phyloP scores from a whole-genome alignment of 352 stramenopile species.

The Phytophthora syringae region DNA sequence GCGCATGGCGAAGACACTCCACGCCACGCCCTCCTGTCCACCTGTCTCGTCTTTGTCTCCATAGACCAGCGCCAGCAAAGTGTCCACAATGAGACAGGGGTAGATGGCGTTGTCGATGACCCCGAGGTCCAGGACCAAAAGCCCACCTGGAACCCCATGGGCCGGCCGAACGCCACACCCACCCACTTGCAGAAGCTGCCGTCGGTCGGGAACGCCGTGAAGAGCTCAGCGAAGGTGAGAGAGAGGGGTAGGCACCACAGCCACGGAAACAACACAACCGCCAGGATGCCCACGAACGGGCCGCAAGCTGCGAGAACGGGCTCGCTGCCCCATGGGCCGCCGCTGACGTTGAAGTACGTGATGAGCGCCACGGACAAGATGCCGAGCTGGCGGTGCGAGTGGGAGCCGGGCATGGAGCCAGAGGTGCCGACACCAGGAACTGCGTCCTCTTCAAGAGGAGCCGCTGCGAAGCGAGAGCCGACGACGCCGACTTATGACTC shows the following conservation, averaged over 20 bases:
- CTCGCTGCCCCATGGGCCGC: constrained; percentile 73
- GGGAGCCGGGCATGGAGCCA: constrained; percentile 57
- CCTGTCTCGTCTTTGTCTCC: constrained; percentile 33
- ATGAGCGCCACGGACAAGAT: constrained; percentile 78
- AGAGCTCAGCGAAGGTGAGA: constrained; percentile 78
- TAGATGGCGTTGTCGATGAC: constrained; percentile 91
- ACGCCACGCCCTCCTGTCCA: constrained; percentile 25
- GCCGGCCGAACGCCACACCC: constrained; percentile 74
- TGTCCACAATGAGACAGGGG: constrained; percentile 83
- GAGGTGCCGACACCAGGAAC: too few species aligned
- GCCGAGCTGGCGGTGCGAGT: constrained; percentile 69
- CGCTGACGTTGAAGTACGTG: constrained; percentile 84
- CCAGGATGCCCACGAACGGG: constrained; percentile 68
- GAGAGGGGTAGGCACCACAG: constrained; percentile 78
- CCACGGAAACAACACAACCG: constrained; percentile 71
- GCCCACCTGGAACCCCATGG: constrained; percentile 88
- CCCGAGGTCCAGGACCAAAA: constrained; percentile 86
- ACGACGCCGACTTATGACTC: too few species aligned
- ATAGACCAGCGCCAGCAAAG: constrained; percentile 44
- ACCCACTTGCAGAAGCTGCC: constrained; percentile 86
- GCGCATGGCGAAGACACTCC: constrained; percentile 53
- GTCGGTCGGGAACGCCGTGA: constrained; percentile 82
- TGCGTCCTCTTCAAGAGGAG: too few species aligned
- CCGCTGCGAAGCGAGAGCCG: too few species aligned
- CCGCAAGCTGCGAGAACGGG: constrained; percentile 67